Evolutionary conservation across 768 basidiomycete genomes (phyloP), one percentile per base, ranked within the genome.

Genomic region (Amanita muscaria): DNA sequence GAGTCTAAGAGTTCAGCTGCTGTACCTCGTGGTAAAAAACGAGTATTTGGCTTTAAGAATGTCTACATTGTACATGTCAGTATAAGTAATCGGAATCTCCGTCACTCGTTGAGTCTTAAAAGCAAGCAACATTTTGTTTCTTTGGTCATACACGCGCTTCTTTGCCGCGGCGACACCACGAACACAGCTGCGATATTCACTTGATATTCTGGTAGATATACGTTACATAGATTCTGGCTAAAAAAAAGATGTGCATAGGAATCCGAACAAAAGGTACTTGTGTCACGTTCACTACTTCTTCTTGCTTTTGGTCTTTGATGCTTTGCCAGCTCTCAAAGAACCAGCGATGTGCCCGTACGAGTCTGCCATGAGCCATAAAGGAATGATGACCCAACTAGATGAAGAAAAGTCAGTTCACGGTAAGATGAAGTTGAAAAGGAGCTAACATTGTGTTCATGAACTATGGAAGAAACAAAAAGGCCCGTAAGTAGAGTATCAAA

Each of bases 401-500:
- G 50, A 32, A 38, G 8, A 40, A 38, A 35, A 36, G 7, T 5
- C 21, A 25, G 38, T 35, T 38, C 29, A 2, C 29, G 38, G 25
- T 18, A 6, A 18, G 18, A 43, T 27, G 23, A 34, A 39, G 22
- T 24, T 23, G 27, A 12, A 18, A 22, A 16, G 16, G 37, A 25
- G 66, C 80, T 60, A 56, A 87, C 84, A 89, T 77, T 40, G 72
- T 47, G 53, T 89, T 89, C 84, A 89, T 85, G 56, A 88, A 77
- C 86, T 89, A 51, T 4, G 46, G 18, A 47, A 19, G 14, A 30
- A 11, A 4, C 18, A 9, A 24, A 29, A 35, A 30, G 15, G 19
- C n/a, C n/a, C 7, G 47, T 18, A 46, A 41, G 24, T 15, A 39
- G 18, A 23, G 19, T 21, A 21, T 18, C 23, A 44, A 31, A 19